Evolutionary conservation across 2,329 filamentous ascomycete genomes (phyloP).

Genomic region (Chlorencoelia australis): DNA sequence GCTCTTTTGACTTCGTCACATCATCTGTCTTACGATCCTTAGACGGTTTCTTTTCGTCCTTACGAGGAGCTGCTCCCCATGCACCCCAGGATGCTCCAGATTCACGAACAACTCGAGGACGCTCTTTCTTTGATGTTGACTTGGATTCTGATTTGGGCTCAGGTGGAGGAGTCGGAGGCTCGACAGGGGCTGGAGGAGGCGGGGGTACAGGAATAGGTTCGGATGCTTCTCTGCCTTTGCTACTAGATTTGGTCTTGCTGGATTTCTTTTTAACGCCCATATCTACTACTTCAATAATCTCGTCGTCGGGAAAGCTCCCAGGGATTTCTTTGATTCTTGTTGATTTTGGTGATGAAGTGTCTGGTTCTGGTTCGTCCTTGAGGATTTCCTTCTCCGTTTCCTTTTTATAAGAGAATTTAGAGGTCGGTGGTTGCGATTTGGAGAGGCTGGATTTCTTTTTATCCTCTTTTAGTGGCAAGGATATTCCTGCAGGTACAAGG

Average conservation of each 20-base stretch:
- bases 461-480: slow-evolving; percentile 33
- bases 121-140: slow-evolving; percentile 59
- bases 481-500: slow-evolving; percentile 13
- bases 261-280: slow-evolving; percentile 36
- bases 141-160: slow-evolving; percentile 41
- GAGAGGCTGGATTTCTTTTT: slow-evolving; percentile 33
- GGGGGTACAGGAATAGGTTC: slow-evolving; percentile 30
- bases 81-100: slow-evolving; percentile 59
- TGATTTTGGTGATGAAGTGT: slow-evolving; percentile 28
- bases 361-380: slow-evolving; percentile 23
- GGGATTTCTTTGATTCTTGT: slow-evolving; percentile 36
- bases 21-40: slow-evolving; percentile 22
- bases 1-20: slow-evolving; percentile 4
- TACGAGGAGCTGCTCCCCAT: slow-evolving; percentile 49
- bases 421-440: slow-evolving; percentile 8
- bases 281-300: slow-evolving; percentile 39
- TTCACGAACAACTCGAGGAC: slow-evolving; percentile 62
- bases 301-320: slow-evolving; percentile 46
- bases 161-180: slow-evolving; percentile 29
- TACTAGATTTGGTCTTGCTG: slow-evolving; percentile 30
- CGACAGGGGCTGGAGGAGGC: slow-evolving; percentile 25
- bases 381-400: slow-evolving; percentile 28
- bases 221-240: slow-evolving; percentile 24
- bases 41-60: slow-evolving; percentile 27
- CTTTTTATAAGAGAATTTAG: slow-evolving; percentile 27